A percentile compares a stretch with the other conserved stretches of the same genome.
phyloP scores from a whole-genome alignment of 352 stramenopile species.

The Pythium rhizo-oryzae region DNA sequence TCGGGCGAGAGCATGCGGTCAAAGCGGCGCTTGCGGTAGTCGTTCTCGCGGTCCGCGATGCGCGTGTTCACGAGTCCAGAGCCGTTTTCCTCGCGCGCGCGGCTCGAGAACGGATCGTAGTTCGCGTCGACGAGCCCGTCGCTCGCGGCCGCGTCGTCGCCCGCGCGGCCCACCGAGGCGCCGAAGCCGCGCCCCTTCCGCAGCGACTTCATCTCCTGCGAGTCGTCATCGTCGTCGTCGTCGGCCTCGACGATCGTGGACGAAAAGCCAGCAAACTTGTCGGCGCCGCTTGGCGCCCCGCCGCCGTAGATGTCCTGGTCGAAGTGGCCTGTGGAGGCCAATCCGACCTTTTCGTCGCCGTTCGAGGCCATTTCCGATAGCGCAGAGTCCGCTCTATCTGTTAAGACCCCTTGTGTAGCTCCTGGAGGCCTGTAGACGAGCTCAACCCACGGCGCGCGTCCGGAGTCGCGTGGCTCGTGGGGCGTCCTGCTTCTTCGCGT shows the following conservation, averaged over 20 bases:
- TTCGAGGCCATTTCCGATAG: constrained; percentile 20
- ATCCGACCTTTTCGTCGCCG: constrained; percentile 48
- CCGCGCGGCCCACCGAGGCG: too few relatives aligned
- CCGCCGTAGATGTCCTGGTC: constrained; percentile 80
- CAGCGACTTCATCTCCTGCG: constrained; percentile 36
- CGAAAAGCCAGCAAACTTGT: constrained; percentile 69
- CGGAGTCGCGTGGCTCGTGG: background rate
- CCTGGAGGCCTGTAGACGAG: background rate
- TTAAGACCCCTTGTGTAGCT: background rate
- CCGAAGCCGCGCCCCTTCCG: too few relatives aligned
- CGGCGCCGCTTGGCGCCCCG: constrained; percentile 12
- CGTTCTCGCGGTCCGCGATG: constrained; percentile 94
- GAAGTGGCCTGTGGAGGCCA: constrained; percentile 69
- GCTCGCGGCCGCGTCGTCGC: background rate
- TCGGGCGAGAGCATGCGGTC: constrained; percentile 90
- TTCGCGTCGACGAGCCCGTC: constrained; percentile 82
- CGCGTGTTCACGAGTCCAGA: constrained; percentile 93
- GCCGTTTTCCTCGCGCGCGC: constrained; percentile 76
- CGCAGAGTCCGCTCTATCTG: constrained; percentile 13
- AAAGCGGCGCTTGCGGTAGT: constrained; percentile 89
- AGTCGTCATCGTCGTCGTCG: constrained; percentile 45
- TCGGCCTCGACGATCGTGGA: constrained; percentile 58
- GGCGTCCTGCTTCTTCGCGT: constrained; percentile 3
- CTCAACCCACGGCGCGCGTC: background rate
- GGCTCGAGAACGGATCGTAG: constrained; percentile 86